These are phyloP conservation scores for Angophora floribunda DNA, from an alignment of 345 rosid species.

Conservation along the genomic window DNA sequence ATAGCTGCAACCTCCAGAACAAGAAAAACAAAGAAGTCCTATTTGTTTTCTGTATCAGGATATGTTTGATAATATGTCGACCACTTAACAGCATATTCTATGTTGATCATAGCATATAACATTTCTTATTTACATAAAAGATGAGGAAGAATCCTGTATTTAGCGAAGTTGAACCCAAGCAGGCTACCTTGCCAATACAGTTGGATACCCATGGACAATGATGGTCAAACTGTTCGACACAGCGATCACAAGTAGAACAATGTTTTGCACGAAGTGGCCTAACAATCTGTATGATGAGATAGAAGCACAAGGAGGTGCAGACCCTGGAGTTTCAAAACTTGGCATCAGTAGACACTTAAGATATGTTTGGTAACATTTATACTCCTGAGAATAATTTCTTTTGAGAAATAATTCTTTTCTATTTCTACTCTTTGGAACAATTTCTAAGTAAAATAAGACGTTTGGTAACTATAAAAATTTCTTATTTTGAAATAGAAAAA, in stretches of 20 bases:
- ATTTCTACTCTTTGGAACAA: too few relatives aligned
- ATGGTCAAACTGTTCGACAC: constrained; percentile 98
- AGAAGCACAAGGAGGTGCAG: not conserved
- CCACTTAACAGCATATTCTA: not conserved
- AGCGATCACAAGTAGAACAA: constrained; percentile 88
- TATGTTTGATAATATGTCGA: not conserved
- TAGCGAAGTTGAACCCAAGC: not conserved
- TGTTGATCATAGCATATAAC: not conserved
- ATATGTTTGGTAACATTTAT: too few relatives aligned
- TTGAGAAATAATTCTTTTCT: too few relatives aligned
- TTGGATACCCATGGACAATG: constrained; percentile 99
- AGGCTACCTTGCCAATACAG: constrained; percentile 90
- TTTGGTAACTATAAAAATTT: too few relatives aligned
- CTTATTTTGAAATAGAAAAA: too few relatives aligned
- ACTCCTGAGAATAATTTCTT: too few relatives aligned
- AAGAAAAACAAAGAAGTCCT: constrained; percentile 91
- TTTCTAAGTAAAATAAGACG: too few relatives aligned
- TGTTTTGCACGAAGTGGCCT: constrained; percentile 98
- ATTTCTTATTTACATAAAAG: not conserved
- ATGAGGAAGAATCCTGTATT: not conserved
- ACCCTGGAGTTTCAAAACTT: too few relatives aligned
- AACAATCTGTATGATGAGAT: constrained; percentile 45
- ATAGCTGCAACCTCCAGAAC: constrained; percentile 81
- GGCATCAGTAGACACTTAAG: too few relatives aligned
- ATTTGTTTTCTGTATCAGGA: constrained; percentile 80